Evolutionary conservation across 2,329 filamentous ascomycete genomes (phyloP).

Genomic region (Alternaria novae-zelandiae): DNA sequence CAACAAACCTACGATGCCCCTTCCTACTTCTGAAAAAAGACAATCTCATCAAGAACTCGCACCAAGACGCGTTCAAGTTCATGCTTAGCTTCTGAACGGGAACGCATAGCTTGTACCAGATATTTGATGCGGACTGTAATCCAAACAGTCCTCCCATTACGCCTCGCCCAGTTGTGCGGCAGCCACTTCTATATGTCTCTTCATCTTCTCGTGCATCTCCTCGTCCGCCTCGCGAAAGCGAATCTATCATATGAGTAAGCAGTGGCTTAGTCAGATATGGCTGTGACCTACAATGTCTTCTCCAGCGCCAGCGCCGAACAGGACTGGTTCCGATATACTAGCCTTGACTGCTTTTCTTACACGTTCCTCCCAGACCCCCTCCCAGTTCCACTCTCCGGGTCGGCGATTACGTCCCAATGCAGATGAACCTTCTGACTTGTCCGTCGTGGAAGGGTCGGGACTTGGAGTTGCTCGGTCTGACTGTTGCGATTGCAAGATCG

Average conservation of each 20-base stretch:
- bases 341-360: slow-evolving; percentile 79
- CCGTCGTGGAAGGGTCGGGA: slow-evolving; percentile 27
- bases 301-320: slow-evolving; percentile 71
- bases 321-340: slow-evolving; percentile 77
- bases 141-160: neutral
- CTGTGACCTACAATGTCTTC: slow-evolving; percentile 71
- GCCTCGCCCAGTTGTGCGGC: slow-evolving; percentile 23
- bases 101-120: neutral
- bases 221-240: slow-evolving; percentile 46
- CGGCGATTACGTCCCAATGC: slow-evolving; percentile 59
- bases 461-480: slow-evolving; percentile 28
- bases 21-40: neutral
- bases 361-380: slow-evolving; percentile 92
- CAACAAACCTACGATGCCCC: slow-evolving; percentile 3
- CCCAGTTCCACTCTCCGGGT: slow-evolving; percentile 95
- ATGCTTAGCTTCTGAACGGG: neutral
- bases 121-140: neutral
- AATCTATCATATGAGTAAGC: slow-evolving; percentile 38
- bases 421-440: slow-evolving; percentile 22
- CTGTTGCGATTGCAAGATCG: slow-evolving; percentile 35
- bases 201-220: slow-evolving; percentile 43
- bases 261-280: neutral
- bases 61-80: neutral
- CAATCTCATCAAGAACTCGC: neutral
- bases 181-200: slow-evolving; percentile 31